Base-by-base conservation (phyloP, 2,329 filamentous ascomycete genomes). In the Cladobotryum mycophilum region DNA sequence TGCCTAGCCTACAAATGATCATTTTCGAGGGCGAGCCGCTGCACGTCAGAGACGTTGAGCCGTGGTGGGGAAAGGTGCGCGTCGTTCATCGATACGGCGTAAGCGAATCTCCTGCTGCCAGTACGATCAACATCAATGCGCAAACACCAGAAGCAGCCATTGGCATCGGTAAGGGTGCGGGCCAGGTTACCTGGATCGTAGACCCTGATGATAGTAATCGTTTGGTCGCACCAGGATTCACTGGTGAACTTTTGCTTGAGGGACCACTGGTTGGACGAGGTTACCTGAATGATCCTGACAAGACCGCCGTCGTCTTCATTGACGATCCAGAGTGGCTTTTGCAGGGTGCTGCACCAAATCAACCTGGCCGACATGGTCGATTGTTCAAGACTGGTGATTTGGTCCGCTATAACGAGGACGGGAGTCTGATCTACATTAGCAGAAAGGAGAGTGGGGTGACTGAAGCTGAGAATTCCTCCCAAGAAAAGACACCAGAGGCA, bases 351-450 rank as follows among this genome's bases (percentile, higher is more conserved):
- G 53, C 20, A 20, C 20, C 20, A 20, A 20, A 20, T 20, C 20
- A 20, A 20, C 20, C 20, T 5, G 20, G 20, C 20, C 20, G 45
- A 9, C 34, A 15, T 5, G 48, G 51, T 2, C 41, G 60, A 4
- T 38, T 73, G 6, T 79, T 76, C 56, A 72, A 71, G 52, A 77
- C 76, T 2, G 76, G 76, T 4, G 76, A 79, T 56, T 61, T 79
- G 2, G 76, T 66, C 2, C 57, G 58, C 22, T 75, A 75, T 36
- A 63, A 70, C 35, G 56, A 61, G 0, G 68, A 76, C 37, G 72
- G 73, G 0, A 61, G 61, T 5, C 56, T 79, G 5, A 58, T 66
- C 0, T 78, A 71, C 40, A 53, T 78, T 15, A 76, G 76, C 13
- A 69, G 81, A 13, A 80, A 79, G 54, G 80, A 84, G 3, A 20